Evolutionary conservation across 108 stramenopile species (phyloP).

Genomic region (Fragilaria crotonensis): DNA sequence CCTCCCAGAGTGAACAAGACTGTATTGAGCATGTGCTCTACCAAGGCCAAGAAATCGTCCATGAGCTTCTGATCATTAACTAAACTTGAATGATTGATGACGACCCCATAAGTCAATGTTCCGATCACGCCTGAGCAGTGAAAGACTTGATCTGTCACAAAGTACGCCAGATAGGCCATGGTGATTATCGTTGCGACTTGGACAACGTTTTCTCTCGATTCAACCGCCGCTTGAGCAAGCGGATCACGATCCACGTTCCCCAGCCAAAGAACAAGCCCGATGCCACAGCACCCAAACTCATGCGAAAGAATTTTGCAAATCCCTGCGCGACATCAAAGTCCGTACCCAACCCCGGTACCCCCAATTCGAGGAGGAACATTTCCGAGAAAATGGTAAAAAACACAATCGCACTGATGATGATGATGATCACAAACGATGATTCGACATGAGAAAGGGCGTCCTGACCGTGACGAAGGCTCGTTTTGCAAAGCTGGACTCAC

Average conservation of each 20-base stretch:
- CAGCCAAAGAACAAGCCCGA: slow-evolving; percentile 69
- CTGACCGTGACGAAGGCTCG: too few relatives aligned
- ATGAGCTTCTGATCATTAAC: slow-evolving; percentile 69
- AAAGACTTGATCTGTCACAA: slow-evolving; percentile 55
- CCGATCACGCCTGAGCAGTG: slow-evolving; percentile 75
- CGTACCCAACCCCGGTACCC: slow-evolving; percentile 12
- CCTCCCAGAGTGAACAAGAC: slow-evolving; percentile 87
- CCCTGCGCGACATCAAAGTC: slow-evolving; percentile 25
- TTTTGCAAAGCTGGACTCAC: too few relatives aligned
- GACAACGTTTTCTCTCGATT: slow-evolving; percentile 54
- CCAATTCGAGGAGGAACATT: slow-evolving; percentile 38
- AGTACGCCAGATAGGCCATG: slow-evolving; percentile 79
- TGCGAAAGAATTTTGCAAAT: slow-evolving; percentile 54
- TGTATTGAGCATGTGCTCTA: slow-evolving; percentile 86
- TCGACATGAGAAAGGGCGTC: too few relatives aligned
- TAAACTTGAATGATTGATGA: slow-evolving; percentile 37
- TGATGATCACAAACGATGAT: too few relatives aligned
- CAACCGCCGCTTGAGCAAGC: slow-evolving; percentile 48
- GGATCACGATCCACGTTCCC: slow-evolving; percentile 30
- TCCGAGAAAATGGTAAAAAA: slow-evolving; percentile 76
- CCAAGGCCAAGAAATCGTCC: slow-evolving; percentile 68
- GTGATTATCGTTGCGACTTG: slow-evolving; percentile 77
- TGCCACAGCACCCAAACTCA: slow-evolving; percentile 64
- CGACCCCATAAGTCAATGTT: slow-evolving; percentile 64
- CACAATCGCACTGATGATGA: slow-evolving; percentile 89